A percentile compares a stretch with the other conserved stretches of the same genome.
phyloP scores from a whole-genome alignment of 257 asterid species.

The Solanum clarkiae region DNA sequence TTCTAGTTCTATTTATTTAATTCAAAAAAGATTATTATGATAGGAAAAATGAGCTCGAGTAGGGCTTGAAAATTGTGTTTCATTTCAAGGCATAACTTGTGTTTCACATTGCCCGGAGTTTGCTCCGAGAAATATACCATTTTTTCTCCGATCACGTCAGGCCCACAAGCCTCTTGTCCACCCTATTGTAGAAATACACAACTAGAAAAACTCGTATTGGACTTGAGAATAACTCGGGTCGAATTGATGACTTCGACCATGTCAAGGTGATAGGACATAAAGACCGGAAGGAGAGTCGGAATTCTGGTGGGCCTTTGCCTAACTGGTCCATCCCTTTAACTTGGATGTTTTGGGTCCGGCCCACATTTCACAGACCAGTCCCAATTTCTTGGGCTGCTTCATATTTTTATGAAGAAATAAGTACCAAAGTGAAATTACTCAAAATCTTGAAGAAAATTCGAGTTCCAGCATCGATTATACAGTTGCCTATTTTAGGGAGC shows the following conservation, averaged over 20 bases:
- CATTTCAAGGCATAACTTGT: not conserved
- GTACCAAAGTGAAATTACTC: not conserved
- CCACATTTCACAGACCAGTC: not conserved
- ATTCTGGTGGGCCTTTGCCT: not conserved
- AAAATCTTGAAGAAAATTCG: not conserved
- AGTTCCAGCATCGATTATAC: not conserved
- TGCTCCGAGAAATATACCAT: not conserved
- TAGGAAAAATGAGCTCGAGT: not conserved
- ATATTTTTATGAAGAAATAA: not conserved
- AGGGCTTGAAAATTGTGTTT: not conserved
- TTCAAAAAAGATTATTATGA: not conserved
- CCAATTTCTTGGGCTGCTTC: not conserved
- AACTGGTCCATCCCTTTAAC: not conserved
- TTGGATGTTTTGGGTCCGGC: not conserved
- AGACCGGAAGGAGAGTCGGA: no score
- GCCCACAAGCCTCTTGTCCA: not conserved
- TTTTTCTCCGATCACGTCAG: not conserved
- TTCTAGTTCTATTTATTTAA: not conserved
- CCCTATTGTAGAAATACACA: not conserved
- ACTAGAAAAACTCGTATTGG: not conserved
- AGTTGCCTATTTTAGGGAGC: not conserved
- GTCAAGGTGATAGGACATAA: no score
- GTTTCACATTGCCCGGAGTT: not conserved
- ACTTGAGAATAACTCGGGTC: not conserved
- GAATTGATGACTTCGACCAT: not conserved